phyloP scores from a whole-genome alignment of 306 rosid genomes.

The barrel medic (Medicago truncatula) region DNA sequence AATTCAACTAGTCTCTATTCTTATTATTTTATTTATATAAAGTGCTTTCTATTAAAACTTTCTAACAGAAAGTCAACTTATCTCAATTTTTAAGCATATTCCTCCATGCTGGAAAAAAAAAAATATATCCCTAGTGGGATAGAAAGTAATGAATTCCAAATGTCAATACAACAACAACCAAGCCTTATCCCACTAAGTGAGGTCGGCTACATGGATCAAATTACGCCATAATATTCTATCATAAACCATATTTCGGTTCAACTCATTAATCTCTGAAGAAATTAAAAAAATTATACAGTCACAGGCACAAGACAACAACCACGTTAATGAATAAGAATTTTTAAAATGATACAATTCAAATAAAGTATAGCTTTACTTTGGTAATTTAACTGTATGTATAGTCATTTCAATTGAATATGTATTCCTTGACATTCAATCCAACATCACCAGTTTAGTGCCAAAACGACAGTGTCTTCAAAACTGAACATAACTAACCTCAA shows the following conservation, averaged over 20 bases:
- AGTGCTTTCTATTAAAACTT: constrained; percentile 15
- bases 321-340: no score
- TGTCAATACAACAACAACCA: constrained; percentile 12
- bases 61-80: constrained; percentile 7
- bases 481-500: constrained; percentile 70
- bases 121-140: not conserved
- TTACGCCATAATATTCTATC: no score
- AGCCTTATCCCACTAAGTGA: no score
- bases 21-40: constrained; percentile 13
- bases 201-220: no score
- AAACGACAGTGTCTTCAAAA: constrained; percentile 42
- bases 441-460: constrained; percentile 34
- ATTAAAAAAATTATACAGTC: constrained; percentile 12
- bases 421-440: constrained; percentile 34
- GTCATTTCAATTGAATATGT: constrained; percentile 26
- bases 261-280: no score
- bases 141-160: constrained; percentile 26
- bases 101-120: not conserved
- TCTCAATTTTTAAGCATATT: constrained; percentile 10
- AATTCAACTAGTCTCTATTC: constrained; percentile 37
- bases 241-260: no score
- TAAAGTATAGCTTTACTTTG: not conserved
- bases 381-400: constrained; percentile 16
- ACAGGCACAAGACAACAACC: not conserved
- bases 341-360: no score